Conservation (phyloP, 1,284 basidiomycete genomes). For the Mycena sp. region DNA sequence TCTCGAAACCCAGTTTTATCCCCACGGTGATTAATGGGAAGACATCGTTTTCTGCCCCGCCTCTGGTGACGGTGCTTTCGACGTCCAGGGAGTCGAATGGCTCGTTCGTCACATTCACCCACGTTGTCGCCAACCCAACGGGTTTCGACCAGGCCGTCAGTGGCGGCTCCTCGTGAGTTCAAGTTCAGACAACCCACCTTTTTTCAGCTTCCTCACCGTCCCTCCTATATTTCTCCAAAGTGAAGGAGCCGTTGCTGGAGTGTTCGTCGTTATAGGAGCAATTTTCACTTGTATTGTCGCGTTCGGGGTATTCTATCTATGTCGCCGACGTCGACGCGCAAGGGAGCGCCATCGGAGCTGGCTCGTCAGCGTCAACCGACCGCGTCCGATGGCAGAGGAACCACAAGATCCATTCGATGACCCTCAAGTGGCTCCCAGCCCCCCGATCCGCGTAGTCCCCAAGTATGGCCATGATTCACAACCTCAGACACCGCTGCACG, state of each 20-base stretch:
- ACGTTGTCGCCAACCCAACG: constrained; percentile 60
- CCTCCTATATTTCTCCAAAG: constrained; percentile 62
- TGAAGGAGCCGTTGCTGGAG: constrained; percentile 62
- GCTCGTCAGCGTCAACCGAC: constrained; percentile 25
- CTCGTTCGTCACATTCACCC: constrained; percentile 53
- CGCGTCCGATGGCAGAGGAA: constrained; percentile 12
- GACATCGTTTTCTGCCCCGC: constrained; percentile 49
- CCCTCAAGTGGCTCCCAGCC: constrained; percentile 28
- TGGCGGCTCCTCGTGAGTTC: constrained; percentile 15
- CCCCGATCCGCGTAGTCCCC: constrained; percentile 16
- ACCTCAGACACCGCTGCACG: not conserved
- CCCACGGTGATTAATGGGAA: constrained; percentile 49
- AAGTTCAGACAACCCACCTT: not conserved
- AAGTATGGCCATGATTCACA: not conserved
- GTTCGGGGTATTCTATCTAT: constrained; percentile 17
- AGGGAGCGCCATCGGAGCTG: constrained; percentile 23
- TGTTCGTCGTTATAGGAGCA: constrained; percentile 60
- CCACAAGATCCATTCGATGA: constrained; percentile 43
- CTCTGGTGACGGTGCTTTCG: constrained; percentile 55
- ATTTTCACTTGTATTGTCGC: constrained; percentile 18
- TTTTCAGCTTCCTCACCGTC: not conserved
- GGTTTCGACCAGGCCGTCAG: constrained; percentile 32
- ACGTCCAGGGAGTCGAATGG: constrained; percentile 56
- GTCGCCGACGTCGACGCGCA: constrained; percentile 21
- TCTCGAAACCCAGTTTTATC: constrained; percentile 46